phyloP scores from a whole-genome alignment of 2,329 filamentous ascomycete genomes.

The Ophiostoma tasmaniense region DNA sequence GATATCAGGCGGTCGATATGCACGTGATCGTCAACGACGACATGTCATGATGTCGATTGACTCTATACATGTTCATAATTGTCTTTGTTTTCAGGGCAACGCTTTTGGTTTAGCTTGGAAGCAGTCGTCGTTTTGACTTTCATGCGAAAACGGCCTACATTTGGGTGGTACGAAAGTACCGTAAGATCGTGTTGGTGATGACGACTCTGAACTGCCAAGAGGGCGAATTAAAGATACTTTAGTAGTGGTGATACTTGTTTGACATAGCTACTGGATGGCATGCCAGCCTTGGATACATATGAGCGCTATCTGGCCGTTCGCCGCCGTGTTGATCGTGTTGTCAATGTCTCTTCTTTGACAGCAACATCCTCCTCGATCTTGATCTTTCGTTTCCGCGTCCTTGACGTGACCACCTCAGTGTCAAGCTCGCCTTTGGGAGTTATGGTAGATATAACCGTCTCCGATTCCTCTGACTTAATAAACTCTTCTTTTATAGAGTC shows the following conservation, averaged over 20 bases:
- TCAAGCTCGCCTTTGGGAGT: neutral
- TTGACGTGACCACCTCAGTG: neutral
- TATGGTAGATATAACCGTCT: neutral
- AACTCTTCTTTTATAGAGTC: neutral
- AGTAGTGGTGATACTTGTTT: neutral
- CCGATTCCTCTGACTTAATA: neutral
- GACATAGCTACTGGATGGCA: neutral
- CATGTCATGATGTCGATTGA: neutral
- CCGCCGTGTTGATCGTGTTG: neutral
- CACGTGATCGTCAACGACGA: neutral
- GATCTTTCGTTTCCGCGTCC: constrained; percentile 1
- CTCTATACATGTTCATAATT: neutral
- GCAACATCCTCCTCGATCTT: neutral
- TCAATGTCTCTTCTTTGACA: neutral
- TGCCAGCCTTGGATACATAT: neutral
- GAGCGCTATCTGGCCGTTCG: neutral
- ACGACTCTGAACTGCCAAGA: neutral
- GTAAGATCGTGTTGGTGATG: neutral
- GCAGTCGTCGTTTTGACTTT: neutral
- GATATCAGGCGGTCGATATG: neutral
- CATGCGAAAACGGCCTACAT: neutral
- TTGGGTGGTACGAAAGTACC: neutral
- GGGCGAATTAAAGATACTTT: neutral
- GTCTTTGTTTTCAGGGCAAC: neutral
- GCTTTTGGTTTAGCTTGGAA: neutral